Conservation (phyloP, 2,329 filamentous ascomycete species). For the Fusarium sacchari region DNA sequence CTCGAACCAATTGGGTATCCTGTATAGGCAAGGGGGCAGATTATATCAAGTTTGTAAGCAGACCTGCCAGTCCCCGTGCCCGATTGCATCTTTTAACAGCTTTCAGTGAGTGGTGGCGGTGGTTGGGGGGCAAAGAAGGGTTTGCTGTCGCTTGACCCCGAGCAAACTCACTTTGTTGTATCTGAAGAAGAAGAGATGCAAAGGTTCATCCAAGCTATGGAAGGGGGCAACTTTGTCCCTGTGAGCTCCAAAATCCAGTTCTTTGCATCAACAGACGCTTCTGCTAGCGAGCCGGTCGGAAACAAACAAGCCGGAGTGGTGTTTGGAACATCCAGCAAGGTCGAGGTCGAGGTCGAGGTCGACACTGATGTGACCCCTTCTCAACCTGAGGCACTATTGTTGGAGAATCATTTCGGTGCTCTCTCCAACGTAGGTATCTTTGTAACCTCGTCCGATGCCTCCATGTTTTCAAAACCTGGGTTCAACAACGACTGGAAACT, state of each 20-base stretch:
- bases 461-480: constrained; percentile 40
- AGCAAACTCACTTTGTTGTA: constrained; percentile 60
- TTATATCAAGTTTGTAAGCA: constrained; percentile 54
- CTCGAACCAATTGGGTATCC: constrained; percentile 44
- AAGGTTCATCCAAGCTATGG: constrained; percentile 62
- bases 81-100: constrained; percentile 26
- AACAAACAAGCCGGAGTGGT: constrained; percentile 35
- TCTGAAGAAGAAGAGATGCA: constrained; percentile 63
- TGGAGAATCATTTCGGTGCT: constrained; percentile 67
- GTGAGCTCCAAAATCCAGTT: constrained; percentile 75
- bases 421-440: constrained; percentile 70
- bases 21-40: constrained; percentile 56
- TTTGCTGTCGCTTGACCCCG: constrained; percentile 80
- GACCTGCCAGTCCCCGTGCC: neutral
- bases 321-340: constrained; percentile 49
- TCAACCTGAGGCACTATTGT: constrained; percentile 25
- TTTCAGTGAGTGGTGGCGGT: constrained; percentile 77
- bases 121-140: constrained; percentile 87
- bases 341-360: constrained; percentile 12
- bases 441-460: constrained; percentile 47
- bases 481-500: constrained; percentile 48
- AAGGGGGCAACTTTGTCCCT: constrained; percentile 63
- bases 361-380: constrained; percentile 1
- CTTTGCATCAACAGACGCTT: constrained; percentile 57
- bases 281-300: constrained; percentile 37